Evolutionary conservation across 2,329 filamentous ascomycete species (phyloP), one percentile per base, ranked within the genome.

Genomic region (Plectosphaerella sp.): DNA sequence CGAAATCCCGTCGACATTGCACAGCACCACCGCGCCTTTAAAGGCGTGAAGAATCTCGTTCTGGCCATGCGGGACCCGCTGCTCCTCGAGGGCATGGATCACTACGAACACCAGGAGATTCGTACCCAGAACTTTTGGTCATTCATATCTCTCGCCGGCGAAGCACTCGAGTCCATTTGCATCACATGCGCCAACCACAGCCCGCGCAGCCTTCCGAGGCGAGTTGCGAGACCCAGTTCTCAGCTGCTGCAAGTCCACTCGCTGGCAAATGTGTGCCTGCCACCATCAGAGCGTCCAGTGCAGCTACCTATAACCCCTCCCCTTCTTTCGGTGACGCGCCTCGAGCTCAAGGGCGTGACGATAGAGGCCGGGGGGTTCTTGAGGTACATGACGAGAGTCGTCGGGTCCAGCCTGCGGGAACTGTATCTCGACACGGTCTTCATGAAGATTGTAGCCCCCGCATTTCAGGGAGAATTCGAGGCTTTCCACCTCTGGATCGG

Each of bases 1-100:
- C 70, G 72, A 53, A 80, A 80, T 55, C 78, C 75, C 1, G 72
- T 70, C 49, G 78, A 80, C 56, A 67, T 80, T 14, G 64, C 64
- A 57, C 79, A 80, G 57, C 73, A 78, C 42, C 73, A 77, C 55
- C 62, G 55, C 35, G 65, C 71, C 1, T 67, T 80, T 18, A 57
- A 62, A 24, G 61, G 64, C 1, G 59, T 82, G 15, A 67, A 74
- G 57, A 69, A 76, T 49, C 64, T 81, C 16, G 67, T 77, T 36
- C 56, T 81, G 47, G 74, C 72, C 2, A 59, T 79, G 35, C 75
- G 75, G 50, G 68, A 73, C 52, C 71, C 76, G 53, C 74, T 75
- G 58, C 62, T 60, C 48, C 66, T 67, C 2, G 63, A 64, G 1
- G 54, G 11, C 58, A 9, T 64, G 66, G 9, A 48, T 54, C 28